Evolutionary conservation across 345 rosid genomes (phyloP).

Genomic region (Euphorbia tirucalli): DNA sequence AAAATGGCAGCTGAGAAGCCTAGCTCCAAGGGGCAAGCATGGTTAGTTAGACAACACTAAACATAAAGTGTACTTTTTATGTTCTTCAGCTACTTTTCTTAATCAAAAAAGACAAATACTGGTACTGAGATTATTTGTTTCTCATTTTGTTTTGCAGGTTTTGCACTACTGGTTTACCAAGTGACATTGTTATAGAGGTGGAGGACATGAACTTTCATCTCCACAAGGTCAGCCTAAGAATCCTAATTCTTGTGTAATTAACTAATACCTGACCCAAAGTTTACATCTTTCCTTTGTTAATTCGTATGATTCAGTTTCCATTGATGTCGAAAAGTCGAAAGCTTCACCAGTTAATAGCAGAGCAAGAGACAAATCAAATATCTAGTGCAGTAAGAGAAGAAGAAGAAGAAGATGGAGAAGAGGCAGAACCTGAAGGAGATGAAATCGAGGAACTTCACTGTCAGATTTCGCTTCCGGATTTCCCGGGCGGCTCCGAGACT

Average conservation of each 20-base stretch:
- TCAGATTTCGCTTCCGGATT: constrained; percentile 55
- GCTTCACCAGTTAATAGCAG: constrained; percentile 71
- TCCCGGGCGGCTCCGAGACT: constrained; percentile 87
- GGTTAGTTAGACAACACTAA: constrained; percentile 37
- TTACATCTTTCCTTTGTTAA: neutral
- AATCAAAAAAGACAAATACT: too few relatives aligned
- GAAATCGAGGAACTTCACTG: constrained; percentile 36
- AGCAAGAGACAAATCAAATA: constrained; percentile 50
- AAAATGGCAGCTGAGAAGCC: constrained; percentile 67
- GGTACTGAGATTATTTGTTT: neutral
- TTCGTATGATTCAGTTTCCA: constrained; percentile 62
- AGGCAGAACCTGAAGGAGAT: constrained; percentile 34
- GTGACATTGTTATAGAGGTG: constrained; percentile 80
- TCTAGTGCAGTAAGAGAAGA: constrained; percentile 11
- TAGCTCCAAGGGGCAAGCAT: constrained; percentile 85
- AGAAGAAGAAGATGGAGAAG: constrained; percentile 19
- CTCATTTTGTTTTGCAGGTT: constrained; percentile 49
- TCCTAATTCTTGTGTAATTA: neutral
- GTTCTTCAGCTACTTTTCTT: neutral
- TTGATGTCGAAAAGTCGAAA: constrained; percentile 81
- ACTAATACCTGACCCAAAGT: neutral
- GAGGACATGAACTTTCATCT: constrained; percentile 92
- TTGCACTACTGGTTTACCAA: constrained; percentile 86
- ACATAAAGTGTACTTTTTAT: neutral
- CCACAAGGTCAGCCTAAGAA: constrained; percentile 58